Base-by-base conservation (phyloP, 208 protist species). In the Leishmania martiniquensis region DNA sequence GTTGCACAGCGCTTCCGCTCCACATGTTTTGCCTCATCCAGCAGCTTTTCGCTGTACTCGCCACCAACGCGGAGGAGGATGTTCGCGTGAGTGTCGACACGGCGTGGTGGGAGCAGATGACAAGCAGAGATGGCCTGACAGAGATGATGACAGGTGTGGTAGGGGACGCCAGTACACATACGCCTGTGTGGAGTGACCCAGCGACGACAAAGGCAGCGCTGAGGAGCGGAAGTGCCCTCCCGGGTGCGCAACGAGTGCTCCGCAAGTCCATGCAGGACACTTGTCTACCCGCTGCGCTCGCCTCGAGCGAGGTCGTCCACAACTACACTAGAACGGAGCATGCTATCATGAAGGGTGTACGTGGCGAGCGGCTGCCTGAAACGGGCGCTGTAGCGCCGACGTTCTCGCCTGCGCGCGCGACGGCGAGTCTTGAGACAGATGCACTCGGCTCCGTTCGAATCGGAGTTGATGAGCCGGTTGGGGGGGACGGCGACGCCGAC, bases 21-120 rank as follows among this genome's bases (percentile, higher is more conserved):
- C 93, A 97, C 67, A 68, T 95, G 17, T 86, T 95, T 72, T 79
- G 86, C 25, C 78, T 95, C 63, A 73, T 89, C 15, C 80, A 93
- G 80, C 87, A 95, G 63, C 82, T 94, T 2, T 95, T 97, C 62
- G 85, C 85, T 1, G 74, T 93, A 0, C 87, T 97, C 39, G 90
- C 89, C 4, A 92, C 90, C 4, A 85, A 86, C 44, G 90, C 91
- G 0, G 93, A 97, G 75, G 86, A 92, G 55, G 80, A 85, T 1
- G 77, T 85, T 37, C 84, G 83, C 0, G 78, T 80, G 45, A 86
- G 82, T 52, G 62, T 71, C 10, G 87, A 88, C 54, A 76, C 72
- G 37, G 79, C 74, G 42, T 79, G 74, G 66, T 85, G 76, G 84
- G 75, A 87, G 75, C 66, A 74, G 34, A 55, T 76, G 71, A 39